Evolutionary conservation across 1,284 basidiomycete species (phyloP).

Genomic region (Gymnopus androsaceus): DNA sequence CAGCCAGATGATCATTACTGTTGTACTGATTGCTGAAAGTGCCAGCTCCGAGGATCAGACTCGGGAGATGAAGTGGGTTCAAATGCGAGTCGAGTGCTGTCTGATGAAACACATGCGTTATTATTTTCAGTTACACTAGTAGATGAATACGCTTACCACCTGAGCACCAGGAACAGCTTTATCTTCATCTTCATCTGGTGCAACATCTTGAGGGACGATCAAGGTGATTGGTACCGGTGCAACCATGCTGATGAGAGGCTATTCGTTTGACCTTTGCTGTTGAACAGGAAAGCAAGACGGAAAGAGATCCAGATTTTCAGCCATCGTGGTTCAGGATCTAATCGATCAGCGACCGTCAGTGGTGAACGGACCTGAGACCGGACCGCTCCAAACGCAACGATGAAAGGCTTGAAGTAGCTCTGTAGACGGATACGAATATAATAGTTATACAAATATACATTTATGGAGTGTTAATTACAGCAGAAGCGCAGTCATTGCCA

Average conservation of each 20-base stretch:
- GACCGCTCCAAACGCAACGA: background rate
- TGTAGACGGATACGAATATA: background rate
- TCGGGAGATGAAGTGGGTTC: conserved; percentile 37
- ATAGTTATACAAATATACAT: too few relatives aligned
- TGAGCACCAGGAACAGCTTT: conserved; percentile 43
- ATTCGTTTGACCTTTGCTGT: too few relatives aligned
- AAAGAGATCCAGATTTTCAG: too few relatives aligned
- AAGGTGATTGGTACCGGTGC: conserved; percentile 7
- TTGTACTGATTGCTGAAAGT: conserved; percentile 79
- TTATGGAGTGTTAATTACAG: background rate
- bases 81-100: background rate
- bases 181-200: conserved; percentile 55
- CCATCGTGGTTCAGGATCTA: too few relatives aligned
- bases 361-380: background rate
- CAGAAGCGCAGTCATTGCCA: too few relatives aligned
- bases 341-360: too few relatives aligned
- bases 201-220: conserved; percentile 29
- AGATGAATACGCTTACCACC: conserved; percentile 32
- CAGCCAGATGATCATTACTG: conserved; percentile 57
- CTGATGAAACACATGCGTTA: conserved; percentile 2
- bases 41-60: conserved; percentile 67
- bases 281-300: too few relatives aligned
- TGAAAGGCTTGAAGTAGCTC: too few relatives aligned
- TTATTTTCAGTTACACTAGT: background rate
- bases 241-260: background rate